Evolutionary conservation across 2,329 filamentous ascomycete species (phyloP), one percentile per base, ranked within the genome.

Genomic region (Xylaria sp.): DNA sequence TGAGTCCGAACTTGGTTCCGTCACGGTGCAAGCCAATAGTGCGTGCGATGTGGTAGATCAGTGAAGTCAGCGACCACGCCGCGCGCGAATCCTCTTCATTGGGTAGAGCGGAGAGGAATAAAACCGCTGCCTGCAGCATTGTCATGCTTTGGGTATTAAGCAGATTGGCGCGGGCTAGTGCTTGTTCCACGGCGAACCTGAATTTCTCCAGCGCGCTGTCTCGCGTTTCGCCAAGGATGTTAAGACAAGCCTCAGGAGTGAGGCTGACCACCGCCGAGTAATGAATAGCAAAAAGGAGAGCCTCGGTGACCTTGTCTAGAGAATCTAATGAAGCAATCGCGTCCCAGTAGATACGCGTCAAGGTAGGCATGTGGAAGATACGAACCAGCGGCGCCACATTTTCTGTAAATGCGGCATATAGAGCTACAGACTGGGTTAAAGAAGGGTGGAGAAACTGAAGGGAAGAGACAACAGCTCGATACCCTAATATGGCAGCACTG

Each of bases 131-230:
- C 77, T 91, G 89, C 18, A 92, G 79, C 12, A 90, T 84, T 48
- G 88, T 82, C 31, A 89, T 80, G 73, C 89, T 89, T 66, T 89
- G 86, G 12, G 87, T 89, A 65, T 85, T 87, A 1, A 92, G 76
- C 64, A 92, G 86, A 68, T 89, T 86, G 10, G 89, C 88, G 60
- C 86, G 83, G 3, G 89, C 86, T 54, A 91, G 80, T 1, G 87
- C 87, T 75, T 91, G 89, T 74, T 91, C 89, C 2, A 88, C 79
- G 1, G 84, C 89, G 74, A 90, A 89, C 6, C 89, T 86, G 75
- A 90, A 91, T 54, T 84, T 84, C 49, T 79, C 80, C 28, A 90
- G 80, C 3, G 86, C 76, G 1, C 79, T 73, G 5, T 80, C 73
- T 63, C 87, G 84, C 43, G 86, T 84, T 77, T 89, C 85, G 7